A percentile compares a stretch with the other conserved stretches of the same genome.
phyloP scores from a whole-genome alignment of 1,284 basidiomycete genomes.

The Ganoderma lingzhi region DNA sequence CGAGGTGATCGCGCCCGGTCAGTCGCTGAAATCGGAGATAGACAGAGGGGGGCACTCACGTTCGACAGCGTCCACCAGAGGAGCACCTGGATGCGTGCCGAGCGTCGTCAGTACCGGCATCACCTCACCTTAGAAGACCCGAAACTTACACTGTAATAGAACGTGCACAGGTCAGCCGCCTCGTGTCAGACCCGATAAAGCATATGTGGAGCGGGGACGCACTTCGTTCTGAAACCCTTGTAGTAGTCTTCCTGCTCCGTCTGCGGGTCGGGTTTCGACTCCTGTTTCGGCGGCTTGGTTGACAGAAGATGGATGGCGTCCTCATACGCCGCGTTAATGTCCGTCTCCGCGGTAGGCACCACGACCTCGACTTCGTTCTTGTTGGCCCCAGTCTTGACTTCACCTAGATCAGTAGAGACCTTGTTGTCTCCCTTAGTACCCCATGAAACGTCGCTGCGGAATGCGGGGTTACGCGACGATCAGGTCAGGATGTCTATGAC shows the following conservation, averaged over 20 bases:
- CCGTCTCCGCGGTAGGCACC: slow-evolving; percentile 84
- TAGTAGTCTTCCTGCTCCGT: slow-evolving; percentile 92
- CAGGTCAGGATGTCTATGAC: slow-evolving; percentile 14
- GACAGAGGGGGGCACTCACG: slow-evolving; percentile 46
- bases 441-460: slow-evolving; percentile 78
- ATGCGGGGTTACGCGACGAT: slow-evolving; percentile 20
- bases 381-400: slow-evolving; percentile 66
- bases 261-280: slow-evolving; percentile 66
- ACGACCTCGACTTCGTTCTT: slow-evolving; percentile 84
- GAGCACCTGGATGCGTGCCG: slow-evolving; percentile 55
- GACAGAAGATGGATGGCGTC: slow-evolving; percentile 83
- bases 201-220: slow-evolving; percentile 24
- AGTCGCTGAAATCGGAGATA: slow-evolving; percentile 22
- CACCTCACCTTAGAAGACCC: slow-evolving; percentile 19
- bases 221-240: slow-evolving; percentile 88
- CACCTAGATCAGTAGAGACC: slow-evolving; percentile 83
- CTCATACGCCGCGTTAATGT: slow-evolving; percentile 88
- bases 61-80: slow-evolving; percentile 88
- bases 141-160: slow-evolving; percentile 33
- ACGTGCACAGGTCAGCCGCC: slow-evolving; percentile 23
- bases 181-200: slow-evolving; percentile 18
- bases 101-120: slow-evolving; percentile 18
- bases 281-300: slow-evolving; percentile 77
- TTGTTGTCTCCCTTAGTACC: slow-evolving; percentile 94
- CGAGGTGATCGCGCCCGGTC: slow-evolving; percentile 22